Base-by-base conservation (phyloP, 331 rosid genomes). In the Rosa hybrid region DNA sequence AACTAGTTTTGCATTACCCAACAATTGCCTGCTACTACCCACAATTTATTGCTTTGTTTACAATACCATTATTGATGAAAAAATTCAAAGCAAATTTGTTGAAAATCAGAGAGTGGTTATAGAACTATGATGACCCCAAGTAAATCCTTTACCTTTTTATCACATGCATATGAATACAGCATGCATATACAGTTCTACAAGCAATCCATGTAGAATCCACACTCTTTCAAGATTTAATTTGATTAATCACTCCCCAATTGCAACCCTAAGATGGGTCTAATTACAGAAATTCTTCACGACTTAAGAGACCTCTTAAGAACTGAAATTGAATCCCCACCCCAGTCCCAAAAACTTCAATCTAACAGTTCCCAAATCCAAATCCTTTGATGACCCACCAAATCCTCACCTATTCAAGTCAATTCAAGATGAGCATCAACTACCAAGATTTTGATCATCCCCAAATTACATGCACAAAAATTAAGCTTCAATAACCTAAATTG, bases 341-440 rank as follows among this genome's bases (percentile, higher is more conserved):
- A 49, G 51, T 21, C 54, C 48, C 54, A 20, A 51, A 49, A 76
- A 60, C 39, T 34, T n/a, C 71, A 45, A 50, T 44, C 6, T 49
- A 63, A 39, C 60, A 54, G 16, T 2, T 60, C 8, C 34, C 8
- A 63, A 12, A 72, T 82, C 46, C 18, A 79, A 23, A 51, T 45
- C 78, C 53, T 27, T 49, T 21, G 68, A 48, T 41, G 83, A 51
- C 76, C 53, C 74, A 67, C 81, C 30, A 54, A 81, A 67, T 75
- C 74, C 64, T 74, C 54, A 68, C 77, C 78, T 20, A 69, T 23
- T 1, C 7, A 7, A 48, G 21, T 17, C 46, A 65, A 39, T 17
- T 25, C 13, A 67, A 68, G 72, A 12, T 68, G 34, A 59, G 21
- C 72, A 68, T 39, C 23, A 67, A 38, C 25, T 8, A 17, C 72